Percentiles rank a stretch among this genome's conserved stretches.
Evolutionary conservation across 345 rosid species (phyloP).

Genomic region (Psidium guajava): DNA sequence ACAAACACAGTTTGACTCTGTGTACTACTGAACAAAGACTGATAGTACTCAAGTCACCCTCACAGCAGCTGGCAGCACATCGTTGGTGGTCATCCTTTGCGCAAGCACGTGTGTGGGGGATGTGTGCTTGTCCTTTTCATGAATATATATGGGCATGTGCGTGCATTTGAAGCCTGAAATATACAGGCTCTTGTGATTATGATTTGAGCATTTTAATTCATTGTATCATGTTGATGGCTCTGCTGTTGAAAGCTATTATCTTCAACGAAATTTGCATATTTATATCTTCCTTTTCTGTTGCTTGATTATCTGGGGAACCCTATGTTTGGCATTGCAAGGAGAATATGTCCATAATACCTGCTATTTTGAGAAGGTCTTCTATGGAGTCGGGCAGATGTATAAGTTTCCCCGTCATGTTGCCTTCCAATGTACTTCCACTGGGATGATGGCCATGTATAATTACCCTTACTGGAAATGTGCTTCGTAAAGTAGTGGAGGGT

Average conservation of each 20-base stretch:
- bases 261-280: not conserved
- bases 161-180: not conserved
- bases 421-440: slow-evolving; percentile 18
- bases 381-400: slow-evolving; percentile 59
- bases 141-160: not conserved
- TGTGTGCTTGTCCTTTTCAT: not conserved
- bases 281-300: not conserved
- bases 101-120: not conserved
- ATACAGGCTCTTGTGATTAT: not conserved
- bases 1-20: not conserved
- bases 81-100: not conserved
- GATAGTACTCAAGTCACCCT: not conserved
- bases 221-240: not conserved
- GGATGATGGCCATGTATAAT: slow-evolving; percentile 72
- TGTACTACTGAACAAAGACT: not conserved
- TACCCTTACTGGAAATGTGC: slow-evolving; percentile 34
- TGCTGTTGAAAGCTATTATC: not conserved
- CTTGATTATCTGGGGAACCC: not conserved
- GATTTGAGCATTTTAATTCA: not conserved
- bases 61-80: not conserved
- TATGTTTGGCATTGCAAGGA: not conserved
- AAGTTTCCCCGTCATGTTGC: slow-evolving; percentile 41
- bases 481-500: slow-evolving; percentile 12
- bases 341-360: slow-evolving; percentile 38
- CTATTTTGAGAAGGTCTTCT: slow-evolving; percentile 52